phyloP scores from a whole-genome alignment of 768 basidiomycete genomes.

The Leccinum subgranulosum region DNA sequence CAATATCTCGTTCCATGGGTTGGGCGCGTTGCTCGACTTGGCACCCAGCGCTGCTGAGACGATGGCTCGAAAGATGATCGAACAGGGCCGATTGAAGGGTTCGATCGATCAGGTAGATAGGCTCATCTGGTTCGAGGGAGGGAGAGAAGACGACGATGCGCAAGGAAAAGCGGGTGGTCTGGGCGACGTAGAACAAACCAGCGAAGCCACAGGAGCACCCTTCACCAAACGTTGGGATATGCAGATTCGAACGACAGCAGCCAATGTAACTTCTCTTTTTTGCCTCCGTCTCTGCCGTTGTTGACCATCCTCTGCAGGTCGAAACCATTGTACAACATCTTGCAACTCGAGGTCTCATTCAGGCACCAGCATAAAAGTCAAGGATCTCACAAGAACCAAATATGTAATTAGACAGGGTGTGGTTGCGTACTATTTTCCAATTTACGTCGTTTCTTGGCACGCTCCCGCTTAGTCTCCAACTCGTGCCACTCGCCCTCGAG shows the following conservation, averaged over 20 bases:
- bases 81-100: slow-evolving; percentile 90
- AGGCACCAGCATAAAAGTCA: slow-evolving; percentile 22
- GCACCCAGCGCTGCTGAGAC: slow-evolving; percentile 93
- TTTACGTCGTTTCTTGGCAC: slow-evolving; percentile 76
- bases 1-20: slow-evolving; percentile 94
- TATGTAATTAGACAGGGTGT: slow-evolving; percentile 31
- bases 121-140: slow-evolving; percentile 90
- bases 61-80: slow-evolving; percentile 98
- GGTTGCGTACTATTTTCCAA: slow-evolving; percentile 46
- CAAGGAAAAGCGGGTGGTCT: slow-evolving; percentile 94
- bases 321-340: slow-evolving; percentile 86
- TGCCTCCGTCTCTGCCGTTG: not conserved
- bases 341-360: slow-evolving; percentile 67
- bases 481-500: slow-evolving; percentile 98
- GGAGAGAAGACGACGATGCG: slow-evolving; percentile 84
- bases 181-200: slow-evolving; percentile 82
- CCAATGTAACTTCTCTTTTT: slow-evolving; percentile 59
- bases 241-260: slow-evolving; percentile 84
- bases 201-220: slow-evolving; percentile 82
- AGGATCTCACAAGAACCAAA: slow-evolving; percentile 13
- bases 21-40: slow-evolving; percentile 86
- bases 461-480: slow-evolving; percentile 89
- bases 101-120: slow-evolving; percentile 95
- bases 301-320: slow-evolving; percentile 45
- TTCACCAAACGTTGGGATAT: slow-evolving; percentile 97